Conservation (phyloP, 441 rosid species). For the Corymbia citriodora region DNA sequence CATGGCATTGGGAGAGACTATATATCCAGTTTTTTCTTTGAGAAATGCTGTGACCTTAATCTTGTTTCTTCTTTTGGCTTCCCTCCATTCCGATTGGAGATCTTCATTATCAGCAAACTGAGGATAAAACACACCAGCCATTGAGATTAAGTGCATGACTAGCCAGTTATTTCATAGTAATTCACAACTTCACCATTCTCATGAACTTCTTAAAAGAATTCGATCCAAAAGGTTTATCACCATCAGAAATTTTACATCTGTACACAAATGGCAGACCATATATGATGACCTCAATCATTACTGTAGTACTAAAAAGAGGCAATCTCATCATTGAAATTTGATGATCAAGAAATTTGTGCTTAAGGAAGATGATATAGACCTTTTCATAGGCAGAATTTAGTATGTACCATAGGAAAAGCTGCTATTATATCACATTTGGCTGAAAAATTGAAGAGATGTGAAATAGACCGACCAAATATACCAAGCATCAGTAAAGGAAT, state of each 20-base stretch:
- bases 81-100: slow-evolving; percentile 76
- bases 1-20: slow-evolving; percentile 47
- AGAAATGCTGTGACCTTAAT: slow-evolving; percentile 66
- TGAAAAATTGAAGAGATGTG: background rate
- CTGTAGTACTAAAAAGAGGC: background rate
- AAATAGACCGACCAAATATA: background rate
- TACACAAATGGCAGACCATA: background rate
- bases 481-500: background rate
- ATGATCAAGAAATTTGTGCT: background rate
- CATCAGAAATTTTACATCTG: background rate
- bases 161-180: background rate
- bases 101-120: slow-evolving; percentile 84
- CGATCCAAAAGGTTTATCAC: background rate
- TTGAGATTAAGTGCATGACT: background rate
- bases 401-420: background rate
- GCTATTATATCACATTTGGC: background rate
- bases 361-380: background rate
- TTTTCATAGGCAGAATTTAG: background rate
- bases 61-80: slow-evolving; percentile 77
- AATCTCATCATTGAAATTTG: background rate
- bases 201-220: background rate
- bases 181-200: background rate
- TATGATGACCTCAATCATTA: background rate
- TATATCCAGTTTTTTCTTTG: slow-evolving; percentile 82
- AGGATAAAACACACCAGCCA: background rate